These are phyloP conservation scores for Ceratocystiopsis minuta DNA, from an alignment of 2,329 filamentous ascomycete species.

Conservation along the genomic window DNA sequence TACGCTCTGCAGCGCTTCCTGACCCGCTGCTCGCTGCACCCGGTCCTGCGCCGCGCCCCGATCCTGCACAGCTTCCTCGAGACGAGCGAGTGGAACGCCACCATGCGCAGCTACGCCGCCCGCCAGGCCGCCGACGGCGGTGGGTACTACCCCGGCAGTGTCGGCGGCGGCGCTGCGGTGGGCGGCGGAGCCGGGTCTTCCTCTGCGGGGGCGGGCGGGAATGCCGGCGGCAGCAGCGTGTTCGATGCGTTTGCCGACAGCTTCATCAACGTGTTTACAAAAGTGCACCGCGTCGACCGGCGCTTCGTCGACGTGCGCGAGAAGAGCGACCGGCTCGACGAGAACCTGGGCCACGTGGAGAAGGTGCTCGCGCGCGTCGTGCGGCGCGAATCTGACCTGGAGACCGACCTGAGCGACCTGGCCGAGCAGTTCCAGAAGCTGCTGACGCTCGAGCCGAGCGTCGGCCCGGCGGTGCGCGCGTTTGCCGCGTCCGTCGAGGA, in stretches of 20 bases:
- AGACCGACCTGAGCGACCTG: constrained; percentile 74
- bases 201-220: constrained; percentile 23
- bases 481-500: constrained; percentile 80
- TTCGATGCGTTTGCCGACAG: constrained; percentile 93
- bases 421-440: constrained; percentile 92
- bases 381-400: constrained; percentile 70
- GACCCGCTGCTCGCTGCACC: constrained; percentile 69
- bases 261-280: constrained; percentile 93
- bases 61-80: constrained; percentile 84
- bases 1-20: constrained; percentile 87
- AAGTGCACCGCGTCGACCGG: constrained; percentile 86
- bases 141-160: constrained; percentile 18
- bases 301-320: constrained; percentile 90
- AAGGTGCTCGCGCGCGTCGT: constrained; percentile 89
- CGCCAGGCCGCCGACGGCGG: constrained; percentile 36
- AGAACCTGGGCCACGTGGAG: constrained; percentile 82
- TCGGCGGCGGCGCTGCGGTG: constrained; percentile 34
- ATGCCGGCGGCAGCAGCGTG: constrained; percentile 24
- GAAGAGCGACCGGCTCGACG: constrained; percentile 81
- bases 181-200: constrained; percentile 22
- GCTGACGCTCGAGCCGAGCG: constrained; percentile 70
- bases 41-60: constrained; percentile 64
- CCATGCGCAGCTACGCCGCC: constrained; percentile 63
- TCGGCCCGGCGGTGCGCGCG: constrained; percentile 64
- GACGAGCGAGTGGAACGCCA: constrained; percentile 87